phyloP scores from a whole-genome alignment of 768 basidiomycete species.

The Boletus bicolor region DNA sequence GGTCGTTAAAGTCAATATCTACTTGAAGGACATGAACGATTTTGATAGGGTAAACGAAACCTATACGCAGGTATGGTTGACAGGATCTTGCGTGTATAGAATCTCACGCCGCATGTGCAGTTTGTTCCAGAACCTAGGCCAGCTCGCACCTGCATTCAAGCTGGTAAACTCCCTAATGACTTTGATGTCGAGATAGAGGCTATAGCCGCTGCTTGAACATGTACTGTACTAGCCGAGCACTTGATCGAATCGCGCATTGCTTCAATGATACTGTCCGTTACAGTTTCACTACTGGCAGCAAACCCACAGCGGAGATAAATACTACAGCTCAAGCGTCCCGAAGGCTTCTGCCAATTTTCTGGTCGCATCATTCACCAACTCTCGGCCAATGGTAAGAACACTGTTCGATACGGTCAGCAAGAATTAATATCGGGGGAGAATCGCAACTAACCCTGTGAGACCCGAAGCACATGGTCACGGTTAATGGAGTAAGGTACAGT shows the following conservation, averaged over 20 bases:
- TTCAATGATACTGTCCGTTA: neutral
- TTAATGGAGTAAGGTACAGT: neutral
- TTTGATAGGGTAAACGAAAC: conserved; percentile 55
- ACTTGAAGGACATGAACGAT: conserved; percentile 58
- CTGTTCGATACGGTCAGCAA: conserved; percentile 26
- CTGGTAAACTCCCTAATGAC: conserved; percentile 61
- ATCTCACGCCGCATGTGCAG: conserved; percentile 22
- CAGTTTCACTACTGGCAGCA: neutral
- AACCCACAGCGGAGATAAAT: neutral
- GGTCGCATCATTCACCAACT: conserved; percentile 38
- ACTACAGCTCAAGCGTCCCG: conserved; percentile 12
- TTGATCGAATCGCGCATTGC: neutral
- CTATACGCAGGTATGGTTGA: conserved; percentile 46
- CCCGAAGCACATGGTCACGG: neutral
- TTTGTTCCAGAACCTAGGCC: conserved; percentile 59
- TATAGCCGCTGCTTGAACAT: conserved; percentile 42
- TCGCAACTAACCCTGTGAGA: conserved; percentile 22
- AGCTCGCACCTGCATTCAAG: conserved; percentile 74
- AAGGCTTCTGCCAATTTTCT: conserved; percentile 34
- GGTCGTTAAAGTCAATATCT: conserved; percentile 56
- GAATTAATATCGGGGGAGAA: neutral
- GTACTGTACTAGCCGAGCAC: neutral
- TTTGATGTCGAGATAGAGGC: conserved; percentile 75
- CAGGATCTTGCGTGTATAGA: neutral
- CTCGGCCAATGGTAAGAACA: conserved; percentile 36